Evolutionary conservation across 2,329 filamentous ascomycete genomes (phyloP), one percentile per base, ranked within the genome.

Genomic region (Phyllosticta citrichinensis): DNA sequence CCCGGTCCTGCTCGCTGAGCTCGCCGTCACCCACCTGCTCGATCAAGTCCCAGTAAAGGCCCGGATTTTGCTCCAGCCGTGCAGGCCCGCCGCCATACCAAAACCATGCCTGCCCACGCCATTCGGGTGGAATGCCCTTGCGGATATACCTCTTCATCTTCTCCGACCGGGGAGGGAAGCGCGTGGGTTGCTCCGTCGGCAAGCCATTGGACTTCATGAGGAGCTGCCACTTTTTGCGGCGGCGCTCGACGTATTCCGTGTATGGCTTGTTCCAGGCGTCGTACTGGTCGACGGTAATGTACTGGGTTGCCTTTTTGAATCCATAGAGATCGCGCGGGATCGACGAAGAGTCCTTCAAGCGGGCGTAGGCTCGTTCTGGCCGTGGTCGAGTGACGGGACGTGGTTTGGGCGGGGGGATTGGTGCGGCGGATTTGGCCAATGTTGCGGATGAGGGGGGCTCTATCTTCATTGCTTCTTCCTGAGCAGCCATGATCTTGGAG

Each of bases 71-170:
- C 57, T 85, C 83, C 63, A 96, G 73, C 65, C 91, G 87, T 54
- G 86, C 85, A 24, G 91, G 91, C 1, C 93, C 93, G 20, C 91
- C 91, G 11, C 91, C 91, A 71, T 97, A 97, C 76, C 89, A 97
- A 73, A 96, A 97, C 93, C 93, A 97, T 54, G 93, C 93, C 5
- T 89, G 88, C n/a, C 93, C 93, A 68, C 93, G 85, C 85, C 91
- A 96, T 65, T 96, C 91, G 0, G 92, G 90, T 2, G 93, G 93
- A 56, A 97, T 93, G 17, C 93, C 93, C 74, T 97, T 97, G 57
- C 92, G 86, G 56, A 96, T 84, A 70, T 94, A 97, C 19, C 91
- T 83, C 75, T 95, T 96, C 52, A 94, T 85, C 74, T 95, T 96
- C 54, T 86, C 83, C 56, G 86, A 89, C 58, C 86, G 87, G 1